Base-by-base conservation (phyloP, 176 grass and related monocot species). In the Phragmites australis region DNA sequence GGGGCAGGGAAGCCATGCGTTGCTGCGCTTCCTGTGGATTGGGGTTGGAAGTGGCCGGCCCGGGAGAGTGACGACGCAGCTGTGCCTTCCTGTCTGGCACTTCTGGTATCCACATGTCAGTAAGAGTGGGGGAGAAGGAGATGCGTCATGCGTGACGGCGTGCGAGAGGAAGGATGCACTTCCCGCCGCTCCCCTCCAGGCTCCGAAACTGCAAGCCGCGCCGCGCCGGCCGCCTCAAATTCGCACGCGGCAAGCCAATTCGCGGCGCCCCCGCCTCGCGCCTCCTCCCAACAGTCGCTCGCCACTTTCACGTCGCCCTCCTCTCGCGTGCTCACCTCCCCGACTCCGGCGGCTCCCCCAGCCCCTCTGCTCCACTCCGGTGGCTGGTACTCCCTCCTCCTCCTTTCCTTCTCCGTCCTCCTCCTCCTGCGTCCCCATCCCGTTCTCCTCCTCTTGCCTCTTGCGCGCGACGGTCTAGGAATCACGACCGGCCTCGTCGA, bases 1-100 rank as follows among this genome's bases (percentile, higher is more conserved):
- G 61, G 34, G 62, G 81, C 54, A 87, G 68, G 34, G 91, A 62
- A 34, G 84, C 86, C 85, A 76, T 87, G 67, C 10, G 31, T 25
- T 26, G 42, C 72, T 56, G 25, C 15, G 76, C 82, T 51, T n/a
- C 49, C 29, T 67, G 29, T 68, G 77, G 87, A 85, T 76, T 85
- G 82, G 72, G 85, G 68, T 1, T 13, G 8, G 29, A 55, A 19
- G 56, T 59, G 79, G 6, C 65, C 70, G 6, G 55, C 10, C 40
- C 62, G 69, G 34, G 63, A 68, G 30, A 44, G 43, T 58, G 68
- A 66, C 42, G 81, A 79, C 41, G 58, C 40, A 4, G 44, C 40
- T 23, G 58, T 23, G 81, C 15, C 47, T 31, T 21, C 14, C 31
- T 55, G 16, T 37, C 45, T 26, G 74, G 79, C 75, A 43, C 12